Evolutionary conservation across 495 filamentous ascomycete genomes (phyloP), one percentile per base, ranked within the genome.

Genomic region (Aspergillus carlsbadensis): DNA sequence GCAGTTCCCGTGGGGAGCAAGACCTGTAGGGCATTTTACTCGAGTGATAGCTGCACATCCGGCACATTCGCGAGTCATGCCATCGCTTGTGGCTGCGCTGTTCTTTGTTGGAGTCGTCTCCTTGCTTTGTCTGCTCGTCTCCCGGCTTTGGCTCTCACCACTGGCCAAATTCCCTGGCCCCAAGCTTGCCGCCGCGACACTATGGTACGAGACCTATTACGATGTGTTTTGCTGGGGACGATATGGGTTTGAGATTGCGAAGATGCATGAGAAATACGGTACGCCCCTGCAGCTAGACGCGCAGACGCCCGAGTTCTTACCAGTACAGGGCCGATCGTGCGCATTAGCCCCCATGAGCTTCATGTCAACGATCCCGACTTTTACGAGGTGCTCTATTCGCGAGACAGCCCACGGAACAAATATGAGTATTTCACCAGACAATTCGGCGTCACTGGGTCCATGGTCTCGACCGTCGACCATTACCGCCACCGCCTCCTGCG

Each of bases 111-210:
- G 26, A 8, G 26, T 29, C 26, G 26, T 29, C 26, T 29, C 26
- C 42, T 49, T 59, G 56, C 42, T 58, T 48, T 34, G 53, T 11
- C 40, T 64, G 21, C 50, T 46, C 7, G 46, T 77, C 26, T 75
- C 75, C 52, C 65, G 72, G 13, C 65, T 80, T 10, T 76, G 57
- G 37, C 55, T 78, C 10, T 70, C 70, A 39, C 75, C 76, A 4
- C 63, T 78, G 11, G 68, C 73, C 54, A 59, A 64, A 10, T 70
- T 79, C 29, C 78, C 76, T 0, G 80, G 80, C 2, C 80, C 80
- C 7, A 71, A 68, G 39, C 59, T 82, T 31, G 80, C 77, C 2
- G 68, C 70, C 0, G n/a, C 61, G n/a, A 70, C 70, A 1, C 41
- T 51, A n/a, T 66, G 59, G 65, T 71, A 70, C 60, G 66, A 71